These are phyloP conservation scores for Lantana camara DNA, from an alignment of 257 asterid species.

Conservation along the genomic window DNA sequence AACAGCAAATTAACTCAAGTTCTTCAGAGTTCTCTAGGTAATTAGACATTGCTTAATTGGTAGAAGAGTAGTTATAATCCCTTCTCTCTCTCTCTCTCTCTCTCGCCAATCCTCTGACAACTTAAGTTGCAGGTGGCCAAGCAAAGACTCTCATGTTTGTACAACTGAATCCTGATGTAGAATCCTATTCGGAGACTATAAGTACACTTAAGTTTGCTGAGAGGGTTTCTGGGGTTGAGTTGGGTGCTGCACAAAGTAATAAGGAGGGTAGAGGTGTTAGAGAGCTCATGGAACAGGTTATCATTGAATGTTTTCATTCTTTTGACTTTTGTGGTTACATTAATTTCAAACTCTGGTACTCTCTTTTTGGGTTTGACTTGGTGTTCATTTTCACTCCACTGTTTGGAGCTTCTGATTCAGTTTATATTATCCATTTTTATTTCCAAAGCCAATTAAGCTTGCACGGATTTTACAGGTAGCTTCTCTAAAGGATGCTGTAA, in stretches of 20 bases:
- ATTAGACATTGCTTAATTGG: conserved; percentile 16
- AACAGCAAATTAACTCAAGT: conserved; percentile 96
- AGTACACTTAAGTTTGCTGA: conserved; percentile 96
- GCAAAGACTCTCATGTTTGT: conserved; percentile 98
- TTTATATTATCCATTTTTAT: neutral
- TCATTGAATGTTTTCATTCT: conserved; percentile 4
- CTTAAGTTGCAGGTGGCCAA: conserved; percentile 70
- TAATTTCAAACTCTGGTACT: neutral
- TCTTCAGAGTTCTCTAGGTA: conserved; percentile 97
- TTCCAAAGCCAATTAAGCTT: conserved; percentile 11
- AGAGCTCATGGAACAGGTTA: conserved; percentile 97
- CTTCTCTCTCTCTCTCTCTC: conserved; percentile 4
- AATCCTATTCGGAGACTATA: conserved; percentile 83
- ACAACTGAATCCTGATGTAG: conserved; percentile 92
- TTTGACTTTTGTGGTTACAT: no score
- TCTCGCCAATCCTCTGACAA: conserved; percentile 4
- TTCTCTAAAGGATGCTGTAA: conserved; percentile 64
- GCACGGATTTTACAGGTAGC: conserved; percentile 57
- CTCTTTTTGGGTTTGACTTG: neutral
- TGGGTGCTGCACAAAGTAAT: conserved; percentile 90
- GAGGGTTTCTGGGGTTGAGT: conserved; percentile 96
- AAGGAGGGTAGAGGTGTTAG: conserved; percentile 88
- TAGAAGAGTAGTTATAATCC: conserved; percentile 9
- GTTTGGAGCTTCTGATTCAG: neutral
- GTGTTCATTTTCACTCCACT: conserved; percentile 10